phyloP scores from a whole-genome alignment of 345 rosid genomes.

The Citrus maxima region DNA sequence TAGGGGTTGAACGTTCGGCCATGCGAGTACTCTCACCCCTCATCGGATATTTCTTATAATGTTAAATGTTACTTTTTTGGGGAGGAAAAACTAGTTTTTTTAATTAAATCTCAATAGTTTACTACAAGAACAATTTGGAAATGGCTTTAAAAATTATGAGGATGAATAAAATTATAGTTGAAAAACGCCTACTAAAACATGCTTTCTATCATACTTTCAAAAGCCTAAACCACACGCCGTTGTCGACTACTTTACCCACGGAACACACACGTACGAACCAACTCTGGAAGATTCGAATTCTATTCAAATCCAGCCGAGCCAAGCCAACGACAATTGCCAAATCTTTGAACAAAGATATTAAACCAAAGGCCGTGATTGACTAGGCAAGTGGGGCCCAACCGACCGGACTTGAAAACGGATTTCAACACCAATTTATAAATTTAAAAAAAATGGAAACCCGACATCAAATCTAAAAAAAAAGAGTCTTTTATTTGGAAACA shows the following conservation, averaged over 20 bases:
- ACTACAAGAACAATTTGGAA: too few species aligned
- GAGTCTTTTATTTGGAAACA: background rate
- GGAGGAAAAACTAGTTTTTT: too few species aligned
- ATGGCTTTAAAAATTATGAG: too few species aligned
- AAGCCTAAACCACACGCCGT: background rate
- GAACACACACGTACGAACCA: background rate
- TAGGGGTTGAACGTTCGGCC: too few species aligned
- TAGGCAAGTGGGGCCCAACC: slow-evolving; percentile 25
- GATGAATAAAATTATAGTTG: too few species aligned
- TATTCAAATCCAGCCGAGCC: slow-evolving; percentile 13
- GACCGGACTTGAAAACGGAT: slow-evolving; percentile 32
- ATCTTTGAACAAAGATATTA: background rate
- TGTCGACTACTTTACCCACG: background rate
- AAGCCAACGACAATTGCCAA: background rate
- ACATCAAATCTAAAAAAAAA: slow-evolving; percentile 12
- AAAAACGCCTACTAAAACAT: too few species aligned
- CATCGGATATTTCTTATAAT: too few species aligned
- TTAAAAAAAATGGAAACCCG: slow-evolving; percentile 17
- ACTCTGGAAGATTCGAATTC: too few species aligned
- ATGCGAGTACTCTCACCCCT: too few species aligned
- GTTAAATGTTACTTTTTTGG: too few species aligned
- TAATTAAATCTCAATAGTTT: too few species aligned
- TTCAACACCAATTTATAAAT: slow-evolving; percentile 23
- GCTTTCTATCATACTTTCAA: too few species aligned
- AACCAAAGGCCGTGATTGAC: slow-evolving; percentile 35